Evolutionary conservation across 2,329 filamentous ascomycete species (phyloP).

Genomic region (Chrysosporium queenslandicum): DNA sequence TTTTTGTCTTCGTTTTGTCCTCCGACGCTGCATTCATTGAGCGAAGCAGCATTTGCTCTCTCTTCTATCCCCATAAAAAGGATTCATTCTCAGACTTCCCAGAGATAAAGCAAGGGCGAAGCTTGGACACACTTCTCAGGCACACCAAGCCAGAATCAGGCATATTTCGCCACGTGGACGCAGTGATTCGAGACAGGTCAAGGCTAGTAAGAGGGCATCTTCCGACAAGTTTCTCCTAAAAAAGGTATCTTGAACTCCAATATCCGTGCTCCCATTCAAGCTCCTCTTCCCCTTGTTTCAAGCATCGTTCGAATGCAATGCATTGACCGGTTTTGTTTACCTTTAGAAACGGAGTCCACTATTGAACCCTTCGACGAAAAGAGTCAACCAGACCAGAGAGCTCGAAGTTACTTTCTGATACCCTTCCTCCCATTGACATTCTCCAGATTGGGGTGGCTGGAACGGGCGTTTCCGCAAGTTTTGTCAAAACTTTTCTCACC

Average conservation of each 20-base stretch:
- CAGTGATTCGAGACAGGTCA: background rate
- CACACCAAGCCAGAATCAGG: background rate
- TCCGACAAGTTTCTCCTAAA: background rate
- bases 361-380: slow-evolving; percentile 1
- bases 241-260: background rate
- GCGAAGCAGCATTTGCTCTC: no score
- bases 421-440: slow-evolving; percentile 1
- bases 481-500: background rate
- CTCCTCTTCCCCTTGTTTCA: slow-evolving; percentile 2
- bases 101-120: background rate
- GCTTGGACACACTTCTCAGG: background rate
- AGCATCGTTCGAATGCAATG: background rate
- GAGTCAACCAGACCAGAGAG: background rate
- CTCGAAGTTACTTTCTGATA: background rate
- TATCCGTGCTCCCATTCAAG: background rate
- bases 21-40: background rate
- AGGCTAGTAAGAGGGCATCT: background rate
- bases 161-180: background rate
- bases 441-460: background rate
- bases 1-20: no score
- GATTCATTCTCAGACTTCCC: background rate
- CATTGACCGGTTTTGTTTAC: slow-evolving; percentile 1
- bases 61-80: background rate
- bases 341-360: background rate
- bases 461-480: background rate